These are phyloP conservation scores for Tolypocladium cylindrosporum DNA, from an alignment of 2,329 filamentous ascomycete species.

Conservation along the genomic window DNA sequence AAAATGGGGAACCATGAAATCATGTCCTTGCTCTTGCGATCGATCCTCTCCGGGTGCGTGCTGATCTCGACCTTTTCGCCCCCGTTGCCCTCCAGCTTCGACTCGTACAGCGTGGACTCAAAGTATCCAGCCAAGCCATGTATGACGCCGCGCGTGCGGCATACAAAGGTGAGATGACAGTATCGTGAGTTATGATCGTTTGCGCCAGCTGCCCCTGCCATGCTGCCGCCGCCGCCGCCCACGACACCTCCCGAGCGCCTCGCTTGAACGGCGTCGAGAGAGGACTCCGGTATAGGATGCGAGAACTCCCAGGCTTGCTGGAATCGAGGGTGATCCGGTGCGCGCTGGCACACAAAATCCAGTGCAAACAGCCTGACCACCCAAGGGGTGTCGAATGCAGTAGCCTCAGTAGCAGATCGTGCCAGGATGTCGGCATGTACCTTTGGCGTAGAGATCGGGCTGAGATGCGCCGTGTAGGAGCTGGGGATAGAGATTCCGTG, in stretches of 20 bases:
- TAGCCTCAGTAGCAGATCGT: slow-evolving; percentile 50
- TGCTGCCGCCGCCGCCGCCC: slow-evolving; percentile 60
- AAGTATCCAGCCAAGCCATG: slow-evolving; percentile 94
- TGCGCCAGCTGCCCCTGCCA: slow-evolving; percentile 64
- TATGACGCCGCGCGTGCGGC: slow-evolving; percentile 68
- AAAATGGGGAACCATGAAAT: slow-evolving; percentile 99
- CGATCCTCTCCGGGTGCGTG: slow-evolving; percentile 86
- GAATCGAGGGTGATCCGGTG: slow-evolving; percentile 51
- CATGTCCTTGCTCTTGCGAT: slow-evolving; percentile 91
- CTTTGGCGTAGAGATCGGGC: slow-evolving; percentile 82
- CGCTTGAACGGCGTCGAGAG: slow-evolving; percentile 44
- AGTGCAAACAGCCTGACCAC: slow-evolving; percentile 88
- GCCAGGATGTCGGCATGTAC: slow-evolving; percentile 71
- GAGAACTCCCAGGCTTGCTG: slow-evolving; percentile 72
- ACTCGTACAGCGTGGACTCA: slow-evolving; percentile 83
- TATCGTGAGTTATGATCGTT: slow-evolving; percentile 90
- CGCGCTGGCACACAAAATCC: slow-evolving; percentile 67
- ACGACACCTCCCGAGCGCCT: slow-evolving; percentile 54
- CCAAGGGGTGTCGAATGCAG: slow-evolving; percentile 83
- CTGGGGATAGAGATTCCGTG: slow-evolving; percentile 89
- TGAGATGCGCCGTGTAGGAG: slow-evolving; percentile 87
- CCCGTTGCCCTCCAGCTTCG: slow-evolving; percentile 24
- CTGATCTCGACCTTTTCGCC: slow-evolving; percentile 68
- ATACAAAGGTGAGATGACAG: slow-evolving; percentile 68
- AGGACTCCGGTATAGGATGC: slow-evolving; percentile 57